These are phyloP conservation scores for Colletotrichum zoysiae DNA, from an alignment of 2,329 filamentous ascomycete genomes.

Conservation along the genomic window DNA sequence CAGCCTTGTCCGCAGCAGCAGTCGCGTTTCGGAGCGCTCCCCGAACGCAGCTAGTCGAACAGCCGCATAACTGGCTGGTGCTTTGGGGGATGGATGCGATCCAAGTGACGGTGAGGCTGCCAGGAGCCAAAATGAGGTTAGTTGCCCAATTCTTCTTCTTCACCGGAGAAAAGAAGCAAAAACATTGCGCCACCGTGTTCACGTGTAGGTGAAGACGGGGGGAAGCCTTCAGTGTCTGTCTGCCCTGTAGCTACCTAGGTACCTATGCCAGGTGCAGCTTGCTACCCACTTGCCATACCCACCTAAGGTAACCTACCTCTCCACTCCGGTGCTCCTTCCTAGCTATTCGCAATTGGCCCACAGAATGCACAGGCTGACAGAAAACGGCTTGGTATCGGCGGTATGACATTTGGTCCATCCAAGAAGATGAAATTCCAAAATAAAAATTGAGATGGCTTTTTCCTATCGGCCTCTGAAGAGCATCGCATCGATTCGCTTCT, in stretches of 20 bases:
- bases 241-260: background rate
- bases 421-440: background rate
- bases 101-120: slow-evolving; percentile 15
- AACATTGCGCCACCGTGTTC: background rate
- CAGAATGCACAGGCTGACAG: background rate
- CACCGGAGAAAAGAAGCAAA: background rate
- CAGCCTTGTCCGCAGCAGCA: slow-evolving; percentile 16
- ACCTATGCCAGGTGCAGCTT: background rate
- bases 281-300: background rate
- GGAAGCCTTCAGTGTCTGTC: background rate
- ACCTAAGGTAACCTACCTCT: too few species aligned
- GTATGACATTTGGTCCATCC: background rate
- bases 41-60: slow-evolving; percentile 22
- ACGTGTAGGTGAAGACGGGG: background rate
- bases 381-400: background rate
- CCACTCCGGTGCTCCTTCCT: background rate
- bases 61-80: slow-evolving; percentile 7
- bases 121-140: slow-evolving; percentile 13
- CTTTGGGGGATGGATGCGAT: background rate
- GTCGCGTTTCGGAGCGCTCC: slow-evolving; percentile 18
- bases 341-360: background rate
- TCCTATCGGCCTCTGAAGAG: background rate
- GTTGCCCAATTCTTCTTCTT: background rate
- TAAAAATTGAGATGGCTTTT: background rate
- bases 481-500: too few species aligned